Conservation (phyloP, 768 basidiomycete genomes). For the Fomitopsis serialis region DNA sequence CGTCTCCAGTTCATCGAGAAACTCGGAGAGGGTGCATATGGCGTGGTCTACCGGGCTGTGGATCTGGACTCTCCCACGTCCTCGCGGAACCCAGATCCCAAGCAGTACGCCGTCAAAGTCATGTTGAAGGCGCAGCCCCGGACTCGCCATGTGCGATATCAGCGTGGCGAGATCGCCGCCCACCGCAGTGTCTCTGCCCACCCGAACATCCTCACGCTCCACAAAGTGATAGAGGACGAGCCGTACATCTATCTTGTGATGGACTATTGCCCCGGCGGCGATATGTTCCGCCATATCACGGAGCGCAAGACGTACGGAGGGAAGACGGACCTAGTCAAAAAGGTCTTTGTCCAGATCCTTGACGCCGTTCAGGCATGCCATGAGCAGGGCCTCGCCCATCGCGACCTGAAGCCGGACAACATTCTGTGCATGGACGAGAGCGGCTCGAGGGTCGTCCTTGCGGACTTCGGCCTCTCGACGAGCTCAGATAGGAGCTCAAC, state of each 20-base stretch:
- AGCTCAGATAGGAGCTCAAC: conserved; percentile 12
- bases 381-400: conserved; percentile 45
- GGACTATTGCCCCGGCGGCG: conserved; percentile 39
- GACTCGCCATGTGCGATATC: conserved; percentile 10
- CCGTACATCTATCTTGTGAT: conserved; percentile 65
- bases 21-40: conserved; percentile 22
- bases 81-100: conserved; percentile 8
- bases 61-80: conserved; percentile 8
- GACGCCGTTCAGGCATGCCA: conserved; percentile 51
- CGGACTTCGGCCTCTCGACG: conserved; percentile 36
- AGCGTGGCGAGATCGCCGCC: conserved; percentile 55
- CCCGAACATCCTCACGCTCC: conserved; percentile 64
- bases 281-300: conserved; percentile 43
- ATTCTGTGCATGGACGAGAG: conserved; percentile 37
- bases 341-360: conserved; percentile 49
- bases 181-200: conserved; percentile 52
- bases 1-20: conserved; percentile 16
- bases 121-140: conserved; percentile 13
- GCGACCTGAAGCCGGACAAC: conserved; percentile 56
- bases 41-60: conserved; percentile 23
- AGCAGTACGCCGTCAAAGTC: conserved; percentile 21
- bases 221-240: conserved; percentile 57
- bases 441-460: conserved; percentile 34
- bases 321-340: conserved; percentile 40
- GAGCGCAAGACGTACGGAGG: conserved; percentile 29